Evolutionary conservation across 2,329 filamentous ascomycete genomes (phyloP).

Genomic region (Fusarium coffeatum): DNA sequence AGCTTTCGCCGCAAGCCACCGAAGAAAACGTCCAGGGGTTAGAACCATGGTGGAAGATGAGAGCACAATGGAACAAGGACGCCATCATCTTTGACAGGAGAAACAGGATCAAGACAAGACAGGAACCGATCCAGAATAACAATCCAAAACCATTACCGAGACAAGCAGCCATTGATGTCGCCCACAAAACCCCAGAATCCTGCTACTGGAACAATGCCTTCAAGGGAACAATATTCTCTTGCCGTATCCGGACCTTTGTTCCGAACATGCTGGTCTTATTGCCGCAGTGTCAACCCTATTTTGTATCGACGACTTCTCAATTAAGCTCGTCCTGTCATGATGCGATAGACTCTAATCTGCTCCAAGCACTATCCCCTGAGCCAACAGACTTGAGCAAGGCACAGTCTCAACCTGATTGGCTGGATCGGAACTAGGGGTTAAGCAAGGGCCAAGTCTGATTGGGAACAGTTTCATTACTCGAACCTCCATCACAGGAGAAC

Average conservation of each 20-base stretch:
- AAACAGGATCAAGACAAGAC: conserved; percentile 23
- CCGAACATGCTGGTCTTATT: conserved; percentile 35
- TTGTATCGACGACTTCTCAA: conserved; percentile 13
- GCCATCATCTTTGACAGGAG: not conserved
- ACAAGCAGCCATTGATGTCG: conserved; percentile 16
- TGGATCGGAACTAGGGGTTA: conserved; percentile 32
- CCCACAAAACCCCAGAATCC: conserved; percentile 5
- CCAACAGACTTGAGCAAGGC: conserved; percentile 30
- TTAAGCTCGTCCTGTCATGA: conserved; percentile 33
- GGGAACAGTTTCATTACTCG: conserved; percentile 43
- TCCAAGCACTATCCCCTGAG: conserved; percentile 32
- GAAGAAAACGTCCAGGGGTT: conserved; percentile 25
- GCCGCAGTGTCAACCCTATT: conserved; percentile 7
- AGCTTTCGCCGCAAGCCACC: conserved; percentile 28
- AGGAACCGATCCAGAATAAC: conserved; percentile 11
- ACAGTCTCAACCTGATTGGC: conserved; percentile 40
- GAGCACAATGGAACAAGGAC: conserved; percentile 5
- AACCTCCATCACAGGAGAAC: conserved; percentile 23
- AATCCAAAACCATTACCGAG: conserved; percentile 21
- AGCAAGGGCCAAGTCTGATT: conserved; percentile 43
- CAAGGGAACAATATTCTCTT: conserved; percentile 18
- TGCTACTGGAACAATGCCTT: not conserved
- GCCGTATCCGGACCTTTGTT: conserved; percentile 29
- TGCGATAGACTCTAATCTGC: conserved; percentile 38
- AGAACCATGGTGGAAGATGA: conserved; percentile 3